Conservation (phyloP, 2,329 filamentous ascomycete species). For the Monosporascus sp. region DNA sequence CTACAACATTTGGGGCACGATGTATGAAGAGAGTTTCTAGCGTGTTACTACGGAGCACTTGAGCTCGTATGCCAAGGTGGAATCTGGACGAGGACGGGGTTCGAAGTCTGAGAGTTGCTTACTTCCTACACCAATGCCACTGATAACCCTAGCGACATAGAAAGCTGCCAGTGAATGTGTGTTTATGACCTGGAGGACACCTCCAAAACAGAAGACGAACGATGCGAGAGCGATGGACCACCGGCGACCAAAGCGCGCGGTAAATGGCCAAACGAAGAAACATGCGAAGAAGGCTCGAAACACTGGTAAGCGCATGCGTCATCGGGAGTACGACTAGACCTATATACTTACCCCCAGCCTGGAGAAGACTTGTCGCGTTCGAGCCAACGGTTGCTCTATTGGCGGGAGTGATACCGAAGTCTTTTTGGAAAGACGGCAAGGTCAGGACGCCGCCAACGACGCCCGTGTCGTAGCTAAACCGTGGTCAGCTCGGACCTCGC, state of each 20-base stretch:
- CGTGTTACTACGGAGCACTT: too few species aligned
- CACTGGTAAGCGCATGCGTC: not conserved
- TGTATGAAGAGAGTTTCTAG: too few species aligned
- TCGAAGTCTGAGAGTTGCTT: not conserved
- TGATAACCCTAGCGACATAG: constrained; percentile 32
- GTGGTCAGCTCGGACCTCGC: not conserved
- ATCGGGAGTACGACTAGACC: too few species aligned
- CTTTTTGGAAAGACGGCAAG: constrained; percentile 31
- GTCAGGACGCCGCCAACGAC: constrained; percentile 37
- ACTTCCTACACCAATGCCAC: constrained; percentile 27
- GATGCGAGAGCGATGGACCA: constrained; percentile 35
- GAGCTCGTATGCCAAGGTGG: not conserved
- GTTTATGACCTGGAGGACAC: constrained; percentile 33
- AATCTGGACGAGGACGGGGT: not conserved
- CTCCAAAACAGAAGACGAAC: constrained; percentile 39
- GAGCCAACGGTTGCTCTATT: constrained; percentile 30
- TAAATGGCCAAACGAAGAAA: constrained; percentile 39
- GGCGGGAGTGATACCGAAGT: constrained; percentile 29
- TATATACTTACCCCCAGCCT: constrained; percentile 31
- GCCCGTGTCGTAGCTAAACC: constrained; percentile 37
- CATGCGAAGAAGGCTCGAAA: constrained; percentile 35
- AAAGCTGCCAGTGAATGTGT: constrained; percentile 31
- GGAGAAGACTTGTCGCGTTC: constrained; percentile 35
- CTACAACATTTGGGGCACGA: too few species aligned
- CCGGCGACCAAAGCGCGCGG: constrained; percentile 34